Percentiles rank a stretch among this genome's conserved stretches.
Conservation (phyloP, 2,329 filamentous ascomycete species). For the Falciphora oryzae region DNA sequence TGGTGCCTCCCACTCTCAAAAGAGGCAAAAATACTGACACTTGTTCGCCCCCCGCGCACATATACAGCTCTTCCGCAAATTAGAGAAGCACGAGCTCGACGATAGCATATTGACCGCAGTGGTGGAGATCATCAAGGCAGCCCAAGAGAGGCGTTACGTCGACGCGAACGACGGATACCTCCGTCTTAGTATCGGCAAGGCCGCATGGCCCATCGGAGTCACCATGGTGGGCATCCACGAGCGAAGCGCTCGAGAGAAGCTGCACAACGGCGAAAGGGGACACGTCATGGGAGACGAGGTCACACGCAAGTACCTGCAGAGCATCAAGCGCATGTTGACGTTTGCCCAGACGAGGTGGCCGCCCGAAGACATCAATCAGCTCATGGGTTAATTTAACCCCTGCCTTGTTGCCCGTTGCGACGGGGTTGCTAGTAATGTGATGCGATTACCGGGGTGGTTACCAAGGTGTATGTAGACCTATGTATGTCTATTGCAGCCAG, state of each 20-base stretch:
- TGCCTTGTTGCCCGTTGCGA: background rate
- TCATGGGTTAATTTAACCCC: constrained; percentile 67
- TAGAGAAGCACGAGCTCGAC: constrained; percentile 76
- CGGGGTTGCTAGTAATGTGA: background rate
- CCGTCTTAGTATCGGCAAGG: constrained; percentile 87
- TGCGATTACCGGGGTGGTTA: background rate
- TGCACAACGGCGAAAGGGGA: constrained; percentile 81
- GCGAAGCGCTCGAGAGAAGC: constrained; percentile 87
- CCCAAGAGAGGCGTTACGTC: constrained; percentile 87
- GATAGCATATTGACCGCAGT: constrained; percentile 75
- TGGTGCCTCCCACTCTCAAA: background rate
- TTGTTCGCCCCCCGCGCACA: background rate
- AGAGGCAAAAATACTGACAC: background rate
- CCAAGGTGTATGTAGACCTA: background rate
- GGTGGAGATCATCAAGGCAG: constrained; percentile 84
- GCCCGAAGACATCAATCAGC: constrained; percentile 81
- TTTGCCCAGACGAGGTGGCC: constrained; percentile 98
- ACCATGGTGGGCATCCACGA: constrained; percentile 99
- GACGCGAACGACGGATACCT: constrained; percentile 96
- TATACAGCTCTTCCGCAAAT: constrained; percentile 69
- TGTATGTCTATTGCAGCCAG: background rate
- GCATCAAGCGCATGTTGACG: constrained; percentile 92
- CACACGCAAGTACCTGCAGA: constrained; percentile 93
- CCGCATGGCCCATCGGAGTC: constrained; percentile 97
- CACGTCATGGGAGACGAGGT: constrained; percentile 97